Base-by-base conservation (phyloP, 768 basidiomycete genomes). In the Cytidiella melzeri region DNA sequence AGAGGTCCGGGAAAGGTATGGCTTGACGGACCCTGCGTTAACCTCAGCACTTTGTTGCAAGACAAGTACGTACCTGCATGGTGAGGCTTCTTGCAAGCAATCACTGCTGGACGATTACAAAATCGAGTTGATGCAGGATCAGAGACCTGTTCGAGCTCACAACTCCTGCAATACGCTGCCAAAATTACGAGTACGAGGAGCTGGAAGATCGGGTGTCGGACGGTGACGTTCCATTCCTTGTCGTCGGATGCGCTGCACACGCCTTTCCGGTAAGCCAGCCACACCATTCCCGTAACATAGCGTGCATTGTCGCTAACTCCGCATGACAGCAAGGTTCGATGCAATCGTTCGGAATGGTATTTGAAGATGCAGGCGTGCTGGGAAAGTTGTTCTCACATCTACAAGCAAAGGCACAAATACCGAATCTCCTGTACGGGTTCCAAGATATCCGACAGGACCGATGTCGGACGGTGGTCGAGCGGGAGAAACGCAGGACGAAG, bases 341-440 rank as follows among this genome's bases (percentile, higher is more conserved):
- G 5, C 69, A 71, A 48, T 62, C 58, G 10, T 54, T 62, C 6
- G 64, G 65, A 20, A 69, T 70, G 65, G 65, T 62, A 6, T 48
- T 70, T 24, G 71, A 72, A 43, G 71, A 72, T 48, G 68, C 68
- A 4, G 68, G 67, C 7, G 67, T 71, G 3, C 59, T 72, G 9
- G 69, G 64, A 26, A 68, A 66, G 51, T 57, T 72, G 23, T 71
- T 72, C 60, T 63, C 67, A 4, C 67, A 67, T 48, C 57, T 70
- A 15, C 53, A 53, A 38, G 37, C 40, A 5, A 45, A 53, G 20
- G 62, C 61, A 21, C 67, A 69, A 46, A 65, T 70, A 47, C 45
- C 41, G 4, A 58, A 55, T 42, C 60, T 69, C 41, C 56, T 69
- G 2, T 61, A 63, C 41, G 69, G 67, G 1, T 69, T 63, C 50